These are phyloP conservation scores for Aphanomyces invadans DNA, from an alignment of 352 stramenopile species.

Conservation along the genomic window DNA sequence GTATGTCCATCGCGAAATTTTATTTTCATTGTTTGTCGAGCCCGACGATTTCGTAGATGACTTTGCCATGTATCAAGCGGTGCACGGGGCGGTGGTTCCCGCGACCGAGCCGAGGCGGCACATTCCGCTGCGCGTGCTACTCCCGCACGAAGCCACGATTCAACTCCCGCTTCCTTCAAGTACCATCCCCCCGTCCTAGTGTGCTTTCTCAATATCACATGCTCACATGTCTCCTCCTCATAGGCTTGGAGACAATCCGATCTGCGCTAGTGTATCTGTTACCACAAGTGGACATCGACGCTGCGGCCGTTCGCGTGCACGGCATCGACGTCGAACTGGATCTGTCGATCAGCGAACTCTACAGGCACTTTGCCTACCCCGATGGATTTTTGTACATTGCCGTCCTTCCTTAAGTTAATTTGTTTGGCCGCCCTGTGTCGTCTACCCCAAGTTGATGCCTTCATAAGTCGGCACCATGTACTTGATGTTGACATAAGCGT, in stretches of 20 bases:
- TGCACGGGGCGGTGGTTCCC: slow-evolving; percentile 32
- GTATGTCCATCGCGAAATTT: slow-evolving; percentile 35
- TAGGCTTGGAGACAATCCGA: slow-evolving; percentile 34
- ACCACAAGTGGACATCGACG: slow-evolving; percentile 36
- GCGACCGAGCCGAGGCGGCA: slow-evolving; percentile 33
- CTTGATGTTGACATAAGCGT: slow-evolving; percentile 93
- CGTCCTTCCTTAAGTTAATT: slow-evolving; percentile 1
- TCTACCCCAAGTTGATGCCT: slow-evolving; percentile 34
- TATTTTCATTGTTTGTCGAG: not conserved
- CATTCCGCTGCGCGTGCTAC: slow-evolving; percentile 56
- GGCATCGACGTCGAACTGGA: slow-evolving; percentile 41
- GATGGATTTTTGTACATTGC: slow-evolving; percentile 70
- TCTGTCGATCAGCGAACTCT: slow-evolving; percentile 52
- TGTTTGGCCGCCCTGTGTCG: not conserved
- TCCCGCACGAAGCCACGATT: slow-evolving; percentile 45
- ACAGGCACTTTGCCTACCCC: slow-evolving; percentile 55
- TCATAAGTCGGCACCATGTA: slow-evolving; percentile 96
- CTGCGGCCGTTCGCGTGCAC: slow-evolving; percentile 43
- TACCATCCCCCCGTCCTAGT: no score
- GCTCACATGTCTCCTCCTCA: no score
- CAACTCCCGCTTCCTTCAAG: slow-evolving; percentile 60
- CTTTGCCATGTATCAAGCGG: slow-evolving; percentile 33
- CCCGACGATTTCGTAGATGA: slow-evolving; percentile 28
- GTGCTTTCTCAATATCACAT: no score
- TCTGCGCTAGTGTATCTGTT: slow-evolving; percentile 52